Evolutionary conservation across 805 yeast genomes (phyloP).

Genomic region (Pichia nakasei): DNA sequence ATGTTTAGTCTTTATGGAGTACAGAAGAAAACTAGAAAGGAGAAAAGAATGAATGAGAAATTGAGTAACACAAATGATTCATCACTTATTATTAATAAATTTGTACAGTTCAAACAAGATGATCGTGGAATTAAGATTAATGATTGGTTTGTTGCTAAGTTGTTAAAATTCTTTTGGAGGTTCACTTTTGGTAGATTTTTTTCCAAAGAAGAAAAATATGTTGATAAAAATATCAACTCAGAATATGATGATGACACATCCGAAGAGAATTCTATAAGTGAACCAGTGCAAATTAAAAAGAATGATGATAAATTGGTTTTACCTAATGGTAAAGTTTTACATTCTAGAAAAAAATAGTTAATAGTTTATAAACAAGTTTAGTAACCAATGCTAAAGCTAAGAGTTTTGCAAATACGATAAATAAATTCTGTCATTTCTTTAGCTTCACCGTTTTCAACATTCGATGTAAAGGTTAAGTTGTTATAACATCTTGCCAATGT

Average conservation of each 20-base stretch:
- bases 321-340: conserved; percentile 8
- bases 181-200: neutral
- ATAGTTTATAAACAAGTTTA: no score
- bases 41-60: conserved; percentile 8
- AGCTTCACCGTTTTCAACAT: neutral
- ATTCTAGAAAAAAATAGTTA: conserved; percentile 6
- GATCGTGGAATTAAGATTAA: conserved; percentile 4
- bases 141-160: conserved; percentile 2
- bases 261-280: neutral
- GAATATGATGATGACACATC: neutral
- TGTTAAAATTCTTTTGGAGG: neutral
- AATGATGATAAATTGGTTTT: neutral
- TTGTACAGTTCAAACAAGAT: conserved; percentile 7
- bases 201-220: no score
- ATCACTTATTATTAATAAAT: neutral
- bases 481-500: neutral
- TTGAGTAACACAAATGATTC: neutral
- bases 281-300: neutral
- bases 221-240: no score
- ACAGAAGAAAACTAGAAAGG: conserved; percentile 10
- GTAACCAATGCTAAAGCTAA: neutral
- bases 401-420: neutral
- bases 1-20: conserved; percentile 11
- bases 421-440: neutral
- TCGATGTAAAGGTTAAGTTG: neutral